These are phyloP conservation scores for Solanum chiquidenum DNA, from an alignment of 257 asterid genomes.

Conservation along the genomic window DNA sequence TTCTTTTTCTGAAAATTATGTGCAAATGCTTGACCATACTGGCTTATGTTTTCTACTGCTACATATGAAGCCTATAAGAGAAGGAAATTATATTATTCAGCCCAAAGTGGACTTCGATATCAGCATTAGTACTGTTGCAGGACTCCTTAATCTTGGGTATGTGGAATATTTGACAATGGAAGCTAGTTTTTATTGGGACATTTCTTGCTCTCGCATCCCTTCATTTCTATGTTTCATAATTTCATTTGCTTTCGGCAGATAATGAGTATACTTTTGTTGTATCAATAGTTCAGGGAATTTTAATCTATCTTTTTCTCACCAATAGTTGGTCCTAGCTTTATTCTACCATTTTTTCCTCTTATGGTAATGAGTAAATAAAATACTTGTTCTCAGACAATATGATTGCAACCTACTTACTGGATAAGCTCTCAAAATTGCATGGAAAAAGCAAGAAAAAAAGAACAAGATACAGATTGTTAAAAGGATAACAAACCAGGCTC, in stretches of 20 bases:
- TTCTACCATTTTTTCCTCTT: background rate
- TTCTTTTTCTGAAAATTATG: background rate
- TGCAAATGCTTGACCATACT: conserved; percentile 4
- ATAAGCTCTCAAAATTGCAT: background rate
- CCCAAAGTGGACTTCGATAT: conserved; percentile 99
- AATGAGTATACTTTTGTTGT: background rate
- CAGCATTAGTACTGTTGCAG: conserved; percentile 97
- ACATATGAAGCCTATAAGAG: conserved; percentile 76
- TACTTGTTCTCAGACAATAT: background rate
- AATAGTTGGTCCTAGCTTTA: background rate
- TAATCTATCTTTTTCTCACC: background rate
- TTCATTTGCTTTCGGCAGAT: background rate
- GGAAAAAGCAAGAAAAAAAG: background rate
- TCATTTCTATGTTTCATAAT: background rate
- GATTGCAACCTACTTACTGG: background rate
- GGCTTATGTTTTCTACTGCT: conserved; percentile 5
- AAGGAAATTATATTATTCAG: conserved; percentile 88
- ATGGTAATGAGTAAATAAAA: background rate
- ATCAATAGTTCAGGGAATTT: background rate
- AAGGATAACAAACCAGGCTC: background rate
- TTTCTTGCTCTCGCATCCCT: background rate
- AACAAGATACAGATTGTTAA: background rate
- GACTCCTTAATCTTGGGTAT: conserved; percentile 97
- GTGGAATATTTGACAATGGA: conserved; percentile 12
- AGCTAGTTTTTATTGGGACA: background rate